A percentile compares a stretch with the other conserved stretches of the same genome.
phyloP scores from a whole-genome alignment of 129 eudicot species.

The Oenanthe sinensis region DNA sequence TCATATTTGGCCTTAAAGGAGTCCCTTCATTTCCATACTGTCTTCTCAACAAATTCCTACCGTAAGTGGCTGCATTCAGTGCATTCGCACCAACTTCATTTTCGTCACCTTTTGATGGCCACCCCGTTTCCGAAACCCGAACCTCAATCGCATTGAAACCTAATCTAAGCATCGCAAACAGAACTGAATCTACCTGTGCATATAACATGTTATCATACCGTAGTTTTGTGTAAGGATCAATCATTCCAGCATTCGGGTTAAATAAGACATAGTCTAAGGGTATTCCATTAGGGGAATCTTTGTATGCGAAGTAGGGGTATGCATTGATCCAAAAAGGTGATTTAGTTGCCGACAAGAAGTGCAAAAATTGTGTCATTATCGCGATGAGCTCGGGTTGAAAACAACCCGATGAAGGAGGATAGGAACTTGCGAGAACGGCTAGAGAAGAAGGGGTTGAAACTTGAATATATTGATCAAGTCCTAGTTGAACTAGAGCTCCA shows the following conservation, averaged over 20 bases:
- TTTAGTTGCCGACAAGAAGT: constrained; percentile 49
- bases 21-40: constrained; percentile 74
- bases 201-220: constrained; percentile 90
- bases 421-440: constrained; percentile 63
- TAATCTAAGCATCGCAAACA: constrained; percentile 62
- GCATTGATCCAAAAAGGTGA: constrained; percentile 94
- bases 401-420: constrained; percentile 83
- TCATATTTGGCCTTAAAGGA: constrained; percentile 69
- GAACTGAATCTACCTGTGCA: constrained; percentile 88
- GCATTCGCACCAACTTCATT: constrained; percentile 63
- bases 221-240: constrained; percentile 59
- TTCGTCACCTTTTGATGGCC: constrained; percentile 83
- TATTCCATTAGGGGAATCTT: constrained; percentile 48
- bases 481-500: constrained; percentile 46
- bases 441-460: constrained; percentile 72
- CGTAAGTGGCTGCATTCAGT: constrained; percentile 68
- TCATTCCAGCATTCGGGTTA: constrained; percentile 80
- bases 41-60: constrained; percentile 58
- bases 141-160: constrained; percentile 77
- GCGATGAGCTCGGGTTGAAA: constrained; percentile 43
- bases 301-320: constrained; percentile 86
- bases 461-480: constrained; percentile 43
- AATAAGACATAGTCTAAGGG: constrained; percentile 64
- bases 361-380: constrained; percentile 58
- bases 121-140: constrained; percentile 86